Evolutionary conservation across 805 yeast genomes (phyloP), one percentile per base, ranked within the genome.

Genomic region (Ogataea parapolymorpha): DNA sequence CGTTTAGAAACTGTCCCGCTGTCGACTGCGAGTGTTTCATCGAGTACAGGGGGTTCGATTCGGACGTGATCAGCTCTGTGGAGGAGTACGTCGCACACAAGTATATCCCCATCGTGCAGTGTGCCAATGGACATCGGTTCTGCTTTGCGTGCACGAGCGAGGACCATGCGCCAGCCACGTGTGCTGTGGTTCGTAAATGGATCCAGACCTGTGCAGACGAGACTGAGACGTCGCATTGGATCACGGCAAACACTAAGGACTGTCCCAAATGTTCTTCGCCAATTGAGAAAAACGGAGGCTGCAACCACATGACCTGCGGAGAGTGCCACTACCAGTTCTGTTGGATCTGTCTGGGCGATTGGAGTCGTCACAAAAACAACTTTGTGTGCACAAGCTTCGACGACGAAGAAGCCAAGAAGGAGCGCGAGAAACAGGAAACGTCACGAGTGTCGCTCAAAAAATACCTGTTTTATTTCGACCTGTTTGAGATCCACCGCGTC

Each of bases 271-370:
- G 99, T 66, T 66, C 67, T 8, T 68, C 88, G 1, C 68, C 79
- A 22, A 93, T 91, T 48, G 97, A 93, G 58, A 89, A 91, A 55
- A 85, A 85, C 58, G 98, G 97, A 16, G 99, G 99, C 0, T 93
- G 99, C 65, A 91, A 91, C 63, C 99, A 93, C 64, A 91, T 93
- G 96, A 74, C 80, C 1, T 93, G 99, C 61, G 69, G 76, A 3
- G 81, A 79, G 44, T 93, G 99, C 61, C 57, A 61, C 10, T 64
- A 77, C 59, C 86, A 90, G 58, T 93, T 89, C 58, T 93, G 99
- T 62, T 93, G 99, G 99, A 79, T 90, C 28, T 93, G 99, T 62
- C 59, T 77, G 46, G 81, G 81, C 3, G 74, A 69, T 25, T 91
- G 99, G 99, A 54, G 59, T 0, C 64, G 63, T 12, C 98, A 91